Conservation (phyloP, 2,329 filamentous ascomycete species). For the Purpureocillium lavendulum region DNA sequence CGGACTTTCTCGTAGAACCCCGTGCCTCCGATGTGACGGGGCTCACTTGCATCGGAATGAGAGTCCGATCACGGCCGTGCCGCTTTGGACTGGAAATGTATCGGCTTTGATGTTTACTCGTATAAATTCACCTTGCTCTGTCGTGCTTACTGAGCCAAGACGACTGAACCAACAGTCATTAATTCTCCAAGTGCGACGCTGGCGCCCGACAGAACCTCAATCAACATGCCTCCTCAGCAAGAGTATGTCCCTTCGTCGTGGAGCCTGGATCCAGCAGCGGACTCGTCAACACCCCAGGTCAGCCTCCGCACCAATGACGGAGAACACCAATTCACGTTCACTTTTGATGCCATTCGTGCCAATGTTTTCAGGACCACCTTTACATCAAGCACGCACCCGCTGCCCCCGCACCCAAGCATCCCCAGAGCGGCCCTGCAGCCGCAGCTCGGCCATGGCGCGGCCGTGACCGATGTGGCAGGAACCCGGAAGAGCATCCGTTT, state of each 20-base stretch:
- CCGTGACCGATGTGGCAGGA: not conserved
- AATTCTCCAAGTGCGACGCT: too few species aligned
- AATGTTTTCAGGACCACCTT: slow-evolving; percentile 64
- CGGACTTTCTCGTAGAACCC: too few species aligned
- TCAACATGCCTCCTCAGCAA: slow-evolving; percentile 18
- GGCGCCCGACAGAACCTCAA: too few species aligned
- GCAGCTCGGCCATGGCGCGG: slow-evolving; percentile 14
- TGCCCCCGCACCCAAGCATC: slow-evolving; percentile 58
- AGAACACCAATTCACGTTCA: slow-evolving; percentile 42
- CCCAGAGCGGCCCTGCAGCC: slow-evolving; percentile 14
- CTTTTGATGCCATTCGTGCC: slow-evolving; percentile 52
- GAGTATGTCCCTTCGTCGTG: slow-evolving; percentile 19
- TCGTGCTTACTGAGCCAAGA: too few species aligned
- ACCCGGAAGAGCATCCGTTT: slow-evolving; percentile 35
- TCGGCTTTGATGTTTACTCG: too few species aligned
- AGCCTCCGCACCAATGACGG: slow-evolving; percentile 14
- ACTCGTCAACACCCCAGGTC: slow-evolving; percentile 8
- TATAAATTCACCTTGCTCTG: too few species aligned
- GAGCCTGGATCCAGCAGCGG: slow-evolving; percentile 21
- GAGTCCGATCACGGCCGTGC: too few species aligned
- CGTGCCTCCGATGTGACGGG: too few species aligned
- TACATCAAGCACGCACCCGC: slow-evolving; percentile 49
- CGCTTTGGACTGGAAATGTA: too few species aligned
- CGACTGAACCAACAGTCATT: too few species aligned
- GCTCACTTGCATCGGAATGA: too few species aligned